Base-by-base conservation (phyloP, 2,329 filamentous ascomycete species). In the Hortaea werneckii region DNA sequence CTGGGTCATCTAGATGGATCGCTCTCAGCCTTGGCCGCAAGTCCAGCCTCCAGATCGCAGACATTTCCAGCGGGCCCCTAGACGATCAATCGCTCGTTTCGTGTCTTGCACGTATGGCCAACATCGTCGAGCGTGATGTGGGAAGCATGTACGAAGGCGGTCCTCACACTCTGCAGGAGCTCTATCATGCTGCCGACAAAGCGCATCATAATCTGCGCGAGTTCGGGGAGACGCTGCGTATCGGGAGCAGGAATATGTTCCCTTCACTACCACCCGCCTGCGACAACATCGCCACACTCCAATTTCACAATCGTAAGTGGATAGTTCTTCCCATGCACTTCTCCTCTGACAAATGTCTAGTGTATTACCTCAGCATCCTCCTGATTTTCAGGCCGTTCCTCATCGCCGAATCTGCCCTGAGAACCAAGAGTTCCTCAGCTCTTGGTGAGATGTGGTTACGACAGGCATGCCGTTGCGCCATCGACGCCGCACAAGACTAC, bases 401-500 rank as follows among this genome's bases (percentile, higher is more conserved):
- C 13, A 52, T 60, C 6, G 57, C 56, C 5, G 54, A 47, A 12
- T 35, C 32, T 35, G 52, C 55, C 5, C 37, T 58, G 13, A 2
- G 32, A 35, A 41, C 45, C 4, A 46, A 50, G n/a, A 47, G 40
- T 37, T 49, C 50, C 10, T 41, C 43, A n/a, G 35, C 20, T 11
- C 34, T 32, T 9, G 41, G 35, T 26, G n/a, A 27, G 4, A 61
- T 62, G 48, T 62, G 59, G 60, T 51, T 62, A 6, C 48, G 60
- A 37, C 58, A 59, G 28, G 60, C 60, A 1, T 62, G 59, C 39
- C 45, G 60, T 41, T 51, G 56, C 27, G 60, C 59, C 1, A 56
- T 54, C 28, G 57, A 61, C 39, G 56, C 60, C 6, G 59, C 60
- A 5, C 60, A 62, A 35, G 60, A 62, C 45, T 44, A 28, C 28